Base-by-base conservation (phyloP, 139 green algal genomes). In the Coelastrella sp. region DNA sequence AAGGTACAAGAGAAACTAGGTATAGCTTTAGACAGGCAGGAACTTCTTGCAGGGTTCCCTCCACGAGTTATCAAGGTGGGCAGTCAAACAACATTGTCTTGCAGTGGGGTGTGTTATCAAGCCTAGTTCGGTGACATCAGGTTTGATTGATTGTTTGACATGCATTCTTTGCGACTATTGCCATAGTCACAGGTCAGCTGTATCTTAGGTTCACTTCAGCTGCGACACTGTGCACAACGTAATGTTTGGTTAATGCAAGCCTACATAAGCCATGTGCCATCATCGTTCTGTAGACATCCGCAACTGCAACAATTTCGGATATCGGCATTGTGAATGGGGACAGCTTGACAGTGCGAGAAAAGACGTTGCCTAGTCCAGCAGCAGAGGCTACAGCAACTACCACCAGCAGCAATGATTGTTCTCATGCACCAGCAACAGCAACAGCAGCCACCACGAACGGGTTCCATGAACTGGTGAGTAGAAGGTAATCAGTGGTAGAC, bases 21-120 rank as follows among this genome's bases (percentile, higher is more conserved):
- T 15, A 76, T 96, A 13, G 59, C 90, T 5, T 27, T 78, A 1
- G 69, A 40, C 0, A 41, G 25, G 8, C 91, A 94, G 64, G 92
- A 97, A 72, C 40, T 96, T 2, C 81, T 95, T 0, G 51, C 73
- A 0, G 93, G 93, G 19, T 96, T 96, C 43, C 94, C 94, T 2
- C 93, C 92, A 0, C 92, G 90, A 75, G 57, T 40, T 2, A 27
- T 96, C 19, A 32, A 85, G 83, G 90, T 89, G 62, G 27, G 57
- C 59, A 72, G 32, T 25, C 37, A 72, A 21, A 32, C 53, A 64
- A 64, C 53, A 45, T 45, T 76, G 71, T 25, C 34, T 64, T 59
- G 17, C 38, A 53, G 21, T 32, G 30, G 32, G 30, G 25, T 53
- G 37, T n/a, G n/a, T n/a, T n/a, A n/a, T n/a, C n/a, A n/a, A n/a